Evolutionary conservation across 495 filamentous ascomycete species (phyloP).

Genomic region (Daldinia vernicosa): DNA sequence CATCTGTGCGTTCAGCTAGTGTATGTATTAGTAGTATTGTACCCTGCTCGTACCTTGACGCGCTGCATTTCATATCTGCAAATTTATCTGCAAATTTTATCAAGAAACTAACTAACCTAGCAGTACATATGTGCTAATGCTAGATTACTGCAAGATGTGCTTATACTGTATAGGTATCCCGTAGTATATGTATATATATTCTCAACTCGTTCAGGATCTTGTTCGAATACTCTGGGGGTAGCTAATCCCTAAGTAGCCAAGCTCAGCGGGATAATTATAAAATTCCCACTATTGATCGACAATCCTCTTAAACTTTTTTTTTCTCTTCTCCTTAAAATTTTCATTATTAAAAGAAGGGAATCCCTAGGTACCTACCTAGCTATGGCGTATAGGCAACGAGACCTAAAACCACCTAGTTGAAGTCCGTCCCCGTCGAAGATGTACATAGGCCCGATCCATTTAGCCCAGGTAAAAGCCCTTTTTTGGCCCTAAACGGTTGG

Average conservation of each 20-base stretch:
- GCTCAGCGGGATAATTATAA: slow-evolving; percentile 23
- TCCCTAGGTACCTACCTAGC: slow-evolving; percentile 5
- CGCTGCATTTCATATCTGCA: slow-evolving; percentile 14
- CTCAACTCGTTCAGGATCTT: slow-evolving; percentile 1
- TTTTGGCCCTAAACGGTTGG: slow-evolving; percentile 31
- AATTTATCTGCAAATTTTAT: slow-evolving; percentile 17
- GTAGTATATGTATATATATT: slow-evolving; percentile 4
- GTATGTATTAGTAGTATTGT: not conserved
- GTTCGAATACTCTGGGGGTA: slow-evolving; percentile 8
- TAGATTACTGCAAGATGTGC: slow-evolving; percentile 18
- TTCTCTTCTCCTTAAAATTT: not conserved
- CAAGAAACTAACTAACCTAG: slow-evolving; percentile 16
- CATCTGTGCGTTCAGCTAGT: slow-evolving; percentile 8
- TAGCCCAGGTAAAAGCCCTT: slow-evolving; percentile 36
- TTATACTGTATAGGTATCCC: slow-evolving; percentile 21
- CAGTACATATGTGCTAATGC: slow-evolving; percentile 6
- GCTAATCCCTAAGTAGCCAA: not conserved
- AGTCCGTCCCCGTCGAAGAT: slow-evolving; percentile 27
- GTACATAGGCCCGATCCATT: slow-evolving; percentile 41
- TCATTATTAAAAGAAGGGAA: slow-evolving; percentile 1
- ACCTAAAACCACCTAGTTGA: slow-evolving; percentile 14
- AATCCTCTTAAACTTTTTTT: slow-evolving; percentile 30
- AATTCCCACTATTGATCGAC: slow-evolving; percentile 39
- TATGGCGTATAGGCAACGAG: slow-evolving; percentile 18
- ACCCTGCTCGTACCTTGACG: slow-evolving; percentile 11